Conservation (phyloP, 2,329 filamentous ascomycete genomes). For the Tolypocladium tropicale region DNA sequence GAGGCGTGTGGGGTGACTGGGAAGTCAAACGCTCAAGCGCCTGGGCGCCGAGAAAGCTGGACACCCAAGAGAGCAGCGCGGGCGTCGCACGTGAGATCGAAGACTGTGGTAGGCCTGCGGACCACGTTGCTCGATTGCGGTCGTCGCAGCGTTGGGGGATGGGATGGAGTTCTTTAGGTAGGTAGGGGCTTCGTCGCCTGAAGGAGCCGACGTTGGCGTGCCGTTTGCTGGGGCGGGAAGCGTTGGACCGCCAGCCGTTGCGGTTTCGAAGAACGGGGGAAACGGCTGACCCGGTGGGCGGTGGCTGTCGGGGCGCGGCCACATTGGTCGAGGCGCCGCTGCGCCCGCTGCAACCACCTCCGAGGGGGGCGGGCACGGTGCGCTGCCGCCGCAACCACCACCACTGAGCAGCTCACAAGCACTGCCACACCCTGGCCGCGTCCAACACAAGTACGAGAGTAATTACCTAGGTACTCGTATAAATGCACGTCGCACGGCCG, state of each 20-base stretch:
- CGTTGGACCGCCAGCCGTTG: neutral
- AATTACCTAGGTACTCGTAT: no score
- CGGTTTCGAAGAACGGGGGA: neutral
- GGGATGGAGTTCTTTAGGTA: no score
- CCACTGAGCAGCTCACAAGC: no score
- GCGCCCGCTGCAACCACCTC: neutral
- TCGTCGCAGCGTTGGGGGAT: no score
- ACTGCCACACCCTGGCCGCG: neutral
- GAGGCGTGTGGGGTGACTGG: neutral
- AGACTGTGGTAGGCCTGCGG: neutral
- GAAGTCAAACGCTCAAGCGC: neutral
- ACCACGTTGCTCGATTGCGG: neutral
- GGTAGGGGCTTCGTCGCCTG: no score
- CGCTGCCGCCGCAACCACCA: no score
- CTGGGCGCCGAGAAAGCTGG: neutral
- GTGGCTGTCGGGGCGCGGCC: neutral
- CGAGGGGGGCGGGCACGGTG: neutral
- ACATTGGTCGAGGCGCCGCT: neutral
- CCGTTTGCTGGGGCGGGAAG: neutral
- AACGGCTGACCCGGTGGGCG: neutral
- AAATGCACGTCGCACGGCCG: no score
- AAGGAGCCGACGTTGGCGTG: neutral
- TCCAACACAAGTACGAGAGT: no score
- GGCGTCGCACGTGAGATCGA: neutral
- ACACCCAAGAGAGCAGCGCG: no score